These are phyloP conservation scores for Akebia trifoliata DNA, from an alignment of 164 flowering plant genomes.

Conservation along the genomic window DNA sequence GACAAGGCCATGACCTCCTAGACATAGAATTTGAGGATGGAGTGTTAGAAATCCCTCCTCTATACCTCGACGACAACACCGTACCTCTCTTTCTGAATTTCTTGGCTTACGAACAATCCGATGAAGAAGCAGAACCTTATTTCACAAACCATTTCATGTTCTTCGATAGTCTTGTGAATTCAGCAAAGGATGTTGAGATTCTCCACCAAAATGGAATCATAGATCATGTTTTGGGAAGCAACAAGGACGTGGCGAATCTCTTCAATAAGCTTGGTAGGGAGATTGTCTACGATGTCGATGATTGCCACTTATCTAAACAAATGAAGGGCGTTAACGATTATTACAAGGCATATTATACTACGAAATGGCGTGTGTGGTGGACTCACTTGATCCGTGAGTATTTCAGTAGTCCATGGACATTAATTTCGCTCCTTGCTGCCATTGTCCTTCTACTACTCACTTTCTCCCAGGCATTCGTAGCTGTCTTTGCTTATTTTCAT, in stretches of 20 bases:
- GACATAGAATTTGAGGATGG: constrained; percentile 20
- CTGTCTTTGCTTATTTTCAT: constrained; percentile 11
- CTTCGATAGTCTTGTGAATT: constrained; percentile 20
- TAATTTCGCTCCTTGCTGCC: constrained; percentile 22
- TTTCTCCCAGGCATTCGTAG: constrained; percentile 12
- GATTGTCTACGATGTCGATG: constrained; percentile 15
- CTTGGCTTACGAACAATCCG: constrained; percentile 29
- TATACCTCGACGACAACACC: constrained; percentile 24
- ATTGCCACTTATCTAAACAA: constrained; percentile 15
- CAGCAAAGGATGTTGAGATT: constrained; percentile 19
- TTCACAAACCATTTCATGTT: constrained; percentile 26
- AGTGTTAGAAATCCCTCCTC: constrained; percentile 21
- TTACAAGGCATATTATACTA: constrained; percentile 2
- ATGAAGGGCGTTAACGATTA: constrained; percentile 11
- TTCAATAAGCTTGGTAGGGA: constrained; percentile 23
- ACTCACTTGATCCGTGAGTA: constrained; percentile 21
- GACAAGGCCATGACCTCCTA: constrained; percentile 10
- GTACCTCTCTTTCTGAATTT: constrained; percentile 23
- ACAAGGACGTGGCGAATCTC: constrained; percentile 23
- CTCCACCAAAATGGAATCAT: constrained; percentile 22
- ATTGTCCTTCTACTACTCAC: constrained; percentile 19
- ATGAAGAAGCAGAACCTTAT: constrained; percentile 9
- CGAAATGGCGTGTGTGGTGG: constrained; percentile 19
- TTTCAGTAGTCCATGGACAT: constrained; percentile 27
- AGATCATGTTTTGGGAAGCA: constrained; percentile 25